Base-by-base conservation (phyloP, 139 green algal species). In the Zygnema cylindricum region DNA sequence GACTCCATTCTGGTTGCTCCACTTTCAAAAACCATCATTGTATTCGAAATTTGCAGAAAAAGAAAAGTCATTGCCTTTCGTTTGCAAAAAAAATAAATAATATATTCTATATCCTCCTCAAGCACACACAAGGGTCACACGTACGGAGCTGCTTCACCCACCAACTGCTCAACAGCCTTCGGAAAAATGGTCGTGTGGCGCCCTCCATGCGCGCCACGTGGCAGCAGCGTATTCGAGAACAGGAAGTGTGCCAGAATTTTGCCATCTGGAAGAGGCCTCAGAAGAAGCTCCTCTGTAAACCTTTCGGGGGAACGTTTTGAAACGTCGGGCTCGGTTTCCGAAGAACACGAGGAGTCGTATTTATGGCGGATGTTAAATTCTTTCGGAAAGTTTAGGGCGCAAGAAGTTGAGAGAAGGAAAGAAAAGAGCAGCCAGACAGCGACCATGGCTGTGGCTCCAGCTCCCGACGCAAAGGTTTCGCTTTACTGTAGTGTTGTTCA, bases 101-200 rank as follows among this genome's bases (percentile, higher is more conserved):
- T n/a, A n/a, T n/a, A n/a, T n/a, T n/a, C n/a, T n/a, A n/a, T n/a
- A n/a, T n/a, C n/a, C n/a, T n/a, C n/a, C n/a, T n/a, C n/a, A n/a
- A n/a, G n/a, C n/a, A n/a, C n/a, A n/a, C n/a, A n/a, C n/a, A n/a
- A n/a, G 73, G 42, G 73, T 21, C 21, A 23, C 43, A 21, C 30
- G 73, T 23, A 40, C 35, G 22, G 3, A 7, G 39, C 35, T 42
- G 35, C 39, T 23, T 16, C 1, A 82, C 77, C 87, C 21, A 90
- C 85, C 77, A 90, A 2, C 43, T 90, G 85, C 25, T 90, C 85
- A 40, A 90, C 30, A 3, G 85, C 85, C 77, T 90, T 90, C 35
- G 85, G 77, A 69, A 90, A 90, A 2, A 78, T 2, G 35, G 16
- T 33, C 21, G 23, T 30, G 40, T 90, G 85, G 11, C 30, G 78